Conservation (phyloP, 2,329 filamentous ascomycete genomes). For the Helotiales sp. region DNA sequence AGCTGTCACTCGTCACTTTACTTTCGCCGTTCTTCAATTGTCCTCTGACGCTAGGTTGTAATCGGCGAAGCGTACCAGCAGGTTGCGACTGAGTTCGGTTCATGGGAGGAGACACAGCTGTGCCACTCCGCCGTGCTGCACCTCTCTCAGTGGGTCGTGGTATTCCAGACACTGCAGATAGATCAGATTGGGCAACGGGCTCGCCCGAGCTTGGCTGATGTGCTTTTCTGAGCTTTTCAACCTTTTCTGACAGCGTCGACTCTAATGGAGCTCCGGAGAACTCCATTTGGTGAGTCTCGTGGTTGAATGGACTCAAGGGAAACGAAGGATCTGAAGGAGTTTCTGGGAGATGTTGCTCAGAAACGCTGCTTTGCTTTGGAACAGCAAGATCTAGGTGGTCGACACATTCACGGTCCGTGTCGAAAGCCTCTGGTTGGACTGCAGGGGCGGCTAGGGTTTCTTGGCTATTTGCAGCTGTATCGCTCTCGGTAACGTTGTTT, state of each 20-base stretch:
- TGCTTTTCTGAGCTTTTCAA: constrained; percentile 38
- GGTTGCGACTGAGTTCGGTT: constrained; percentile 44
- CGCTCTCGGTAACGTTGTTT: constrained; percentile 29
- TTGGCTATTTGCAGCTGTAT: neutral
- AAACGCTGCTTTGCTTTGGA: constrained; percentile 23
- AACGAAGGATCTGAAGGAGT: constrained; percentile 21
- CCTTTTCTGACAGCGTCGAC: constrained; percentile 38
- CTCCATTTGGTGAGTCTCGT: neutral
- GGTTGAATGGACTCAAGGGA: constrained; percentile 17
- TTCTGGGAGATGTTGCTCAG: constrained; percentile 20
- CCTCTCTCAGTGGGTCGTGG: constrained; percentile 42
- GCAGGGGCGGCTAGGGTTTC: neutral
- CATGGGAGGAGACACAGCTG: constrained; percentile 39
- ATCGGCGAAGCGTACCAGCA: constrained; percentile 40
- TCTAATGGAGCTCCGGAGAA: constrained; percentile 28
- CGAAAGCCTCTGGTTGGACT: constrained; percentile 33
- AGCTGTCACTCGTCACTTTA: constrained; percentile 25
- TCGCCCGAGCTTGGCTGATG: constrained; percentile 28
- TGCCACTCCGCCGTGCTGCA: constrained; percentile 33
- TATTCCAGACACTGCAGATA: constrained; percentile 42
- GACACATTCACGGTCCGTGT: constrained; percentile 57
- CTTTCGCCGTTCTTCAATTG: constrained; percentile 32
- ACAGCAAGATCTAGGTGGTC: constrained; percentile 66
- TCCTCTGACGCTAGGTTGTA: constrained; percentile 33
- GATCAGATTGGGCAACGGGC: constrained; percentile 28